Evolutionary conservation across 495 filamentous ascomycete species (phyloP).

Genomic region (Aspergillus campestris): DNA sequence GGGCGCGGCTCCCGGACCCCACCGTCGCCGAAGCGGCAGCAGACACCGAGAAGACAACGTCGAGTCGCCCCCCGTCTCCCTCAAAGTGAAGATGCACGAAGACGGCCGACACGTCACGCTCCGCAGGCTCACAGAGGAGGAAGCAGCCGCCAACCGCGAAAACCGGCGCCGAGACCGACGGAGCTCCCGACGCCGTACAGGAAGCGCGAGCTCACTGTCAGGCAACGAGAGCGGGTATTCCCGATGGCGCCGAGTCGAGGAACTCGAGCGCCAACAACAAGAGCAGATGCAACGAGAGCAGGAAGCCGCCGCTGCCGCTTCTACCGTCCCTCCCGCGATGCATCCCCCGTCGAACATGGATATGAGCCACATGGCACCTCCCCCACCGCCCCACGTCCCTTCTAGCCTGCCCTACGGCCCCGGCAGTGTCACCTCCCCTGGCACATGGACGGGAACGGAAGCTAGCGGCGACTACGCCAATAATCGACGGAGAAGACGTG

Average conservation of each 20-base stretch:
- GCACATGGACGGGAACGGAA: conserved; percentile 43
- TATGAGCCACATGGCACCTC: conserved; percentile 27
- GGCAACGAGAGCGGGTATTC: conserved; percentile 36
- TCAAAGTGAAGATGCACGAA: conserved; percentile 73
- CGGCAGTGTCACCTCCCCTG: conserved; percentile 39
- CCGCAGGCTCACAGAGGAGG: conserved; percentile 69
- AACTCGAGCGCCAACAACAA: conserved; percentile 41
- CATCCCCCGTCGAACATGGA: conserved; percentile 24
- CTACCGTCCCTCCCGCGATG: conserved; percentile 20
- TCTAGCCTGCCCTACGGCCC: conserved; percentile 32
- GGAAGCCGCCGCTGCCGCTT: conserved; percentile 18
- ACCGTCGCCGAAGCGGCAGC: conserved; percentile 30
- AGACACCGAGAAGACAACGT: conserved; percentile 34
- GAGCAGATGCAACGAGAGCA: conserved; percentile 41
- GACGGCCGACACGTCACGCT: conserved; percentile 78
- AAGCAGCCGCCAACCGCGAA: conserved; percentile 58
- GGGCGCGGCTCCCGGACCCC: conserved; percentile 26
- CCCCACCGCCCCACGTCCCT: conserved; percentile 25
- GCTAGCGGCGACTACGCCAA: conserved; percentile 46
- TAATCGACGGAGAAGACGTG: conserved; percentile 43
- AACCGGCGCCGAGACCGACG: conserved; percentile 40
- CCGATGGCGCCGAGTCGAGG: conserved; percentile 46
- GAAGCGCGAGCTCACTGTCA: conserved; percentile 39
- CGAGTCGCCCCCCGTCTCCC: conserved; percentile 57
- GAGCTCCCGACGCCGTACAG: conserved; percentile 32